Conservation (phyloP, 108 stramenopile species). For the Fistulifera pelliculosa region DNA sequence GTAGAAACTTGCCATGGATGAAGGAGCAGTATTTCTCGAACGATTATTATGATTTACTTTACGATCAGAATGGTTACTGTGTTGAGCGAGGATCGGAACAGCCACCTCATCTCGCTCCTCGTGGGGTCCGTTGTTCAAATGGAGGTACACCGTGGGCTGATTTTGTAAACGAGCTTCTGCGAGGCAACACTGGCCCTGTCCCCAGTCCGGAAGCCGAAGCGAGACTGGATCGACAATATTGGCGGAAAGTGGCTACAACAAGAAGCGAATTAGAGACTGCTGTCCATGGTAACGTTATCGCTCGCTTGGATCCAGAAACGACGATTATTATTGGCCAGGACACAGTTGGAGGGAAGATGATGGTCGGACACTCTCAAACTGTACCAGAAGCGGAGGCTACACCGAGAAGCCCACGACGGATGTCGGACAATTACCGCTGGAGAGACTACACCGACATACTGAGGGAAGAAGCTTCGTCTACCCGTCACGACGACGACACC, state of each 20-base stretch:
- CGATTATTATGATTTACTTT: conserved; percentile 80
- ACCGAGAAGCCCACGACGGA: conserved; percentile 7
- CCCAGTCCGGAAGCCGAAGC: conserved; percentile 21
- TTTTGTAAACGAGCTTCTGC: conserved; percentile 40
- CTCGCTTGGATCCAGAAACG: not conserved
- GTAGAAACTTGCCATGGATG: conserved; percentile 42
- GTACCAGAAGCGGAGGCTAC: not conserved
- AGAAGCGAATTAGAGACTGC: not conserved
- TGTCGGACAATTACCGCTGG: conserved; percentile 54
- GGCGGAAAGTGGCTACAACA: not conserved
- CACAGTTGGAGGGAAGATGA: conserved; percentile 5
- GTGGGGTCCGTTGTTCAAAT: conserved; percentile 55
- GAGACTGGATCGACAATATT: not conserved
- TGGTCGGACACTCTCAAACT: not conserved
- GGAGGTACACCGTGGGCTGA: conserved; percentile 38
- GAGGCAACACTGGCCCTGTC: conserved; percentile 39
- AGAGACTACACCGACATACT: conserved; percentile 44
- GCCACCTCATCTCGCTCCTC: conserved; percentile 80
- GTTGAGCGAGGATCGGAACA: conserved; percentile 67
- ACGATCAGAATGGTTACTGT: conserved; percentile 72
- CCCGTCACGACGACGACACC: conserved; percentile 30
- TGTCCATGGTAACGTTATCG: not conserved
- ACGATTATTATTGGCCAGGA: conserved; percentile 5
- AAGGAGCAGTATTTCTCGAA: conserved; percentile 81
- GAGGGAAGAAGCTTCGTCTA: conserved; percentile 14